Base-by-base conservation (phyloP, 495 filamentous ascomycete species). In the Podospora pseudocomata region DNA sequence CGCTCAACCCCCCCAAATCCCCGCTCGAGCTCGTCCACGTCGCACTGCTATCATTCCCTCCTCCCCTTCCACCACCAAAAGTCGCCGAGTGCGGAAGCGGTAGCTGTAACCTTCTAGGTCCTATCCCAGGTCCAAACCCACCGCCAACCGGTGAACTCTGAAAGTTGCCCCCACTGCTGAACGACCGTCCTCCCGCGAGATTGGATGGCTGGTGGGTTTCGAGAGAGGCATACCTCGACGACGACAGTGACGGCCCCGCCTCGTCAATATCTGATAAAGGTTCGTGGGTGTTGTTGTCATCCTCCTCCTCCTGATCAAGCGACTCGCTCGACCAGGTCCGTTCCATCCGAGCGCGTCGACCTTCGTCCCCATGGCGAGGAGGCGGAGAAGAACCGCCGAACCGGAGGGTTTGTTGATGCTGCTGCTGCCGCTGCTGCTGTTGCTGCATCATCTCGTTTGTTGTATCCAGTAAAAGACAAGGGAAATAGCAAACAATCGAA, bases 21-120 rank as follows among this genome's bases (percentile, higher is more conserved):
- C 75, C 77, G 34, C 78, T 82, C 23, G 80, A 82, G 39, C 77
- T 77, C 1, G 82, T 81, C 83, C 82, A 83, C 16, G 81, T 82
- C 18, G 73, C 76, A 69, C 78, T 80, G 65, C 74, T 81, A 59
- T 67, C 68, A 54, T 75, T 32, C 73, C 19, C 63, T 68, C 49
- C 66, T 65, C 39, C 13, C 7, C 39, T 11, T 11, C 39, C 39
- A 49, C 39, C 39, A 1, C 71, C 70, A 26, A 66, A 69, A 1
- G 72, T 74, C 4, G 72, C 59, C 15, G 72, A 65, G 4, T 56
- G 60, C n/a, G 71, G 64, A 54, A 75, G 49, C 13, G 39, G 39
- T 57, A 65, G 32, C 34, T 44, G 49, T 63, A 56, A 55, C 39
- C 27, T 11, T 54, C 58, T 28, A 19, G 44, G 18, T 58, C 49